phyloP scores from a whole-genome alignment of 345 rosid genomes.

The Brassica incana region DNA sequence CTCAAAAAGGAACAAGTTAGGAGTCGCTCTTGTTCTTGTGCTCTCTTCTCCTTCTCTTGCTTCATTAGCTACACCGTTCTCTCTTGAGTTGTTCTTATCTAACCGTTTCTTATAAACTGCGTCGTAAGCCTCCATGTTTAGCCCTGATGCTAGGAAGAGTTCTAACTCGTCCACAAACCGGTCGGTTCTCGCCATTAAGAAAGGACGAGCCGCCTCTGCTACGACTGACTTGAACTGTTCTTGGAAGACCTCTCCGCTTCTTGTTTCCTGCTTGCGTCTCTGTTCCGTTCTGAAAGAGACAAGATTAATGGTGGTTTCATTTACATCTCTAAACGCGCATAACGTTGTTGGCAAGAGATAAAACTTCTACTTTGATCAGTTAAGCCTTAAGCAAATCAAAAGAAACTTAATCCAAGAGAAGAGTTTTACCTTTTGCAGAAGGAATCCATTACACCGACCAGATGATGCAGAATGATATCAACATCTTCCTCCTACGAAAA shows the following conservation, averaged over 20 bases:
- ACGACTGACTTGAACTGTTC: conserved; percentile 53
- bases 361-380: background rate
- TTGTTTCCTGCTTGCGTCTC: conserved; percentile 22
- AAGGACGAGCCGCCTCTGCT: conserved; percentile 67
- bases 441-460: conserved; percentile 67
- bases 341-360: background rate
- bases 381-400: background rate
- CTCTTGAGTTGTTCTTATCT: conserved; percentile 44
- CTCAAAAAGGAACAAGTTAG: conserved; percentile 56
- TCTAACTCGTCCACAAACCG: conserved; percentile 66
- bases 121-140: conserved; percentile 74
- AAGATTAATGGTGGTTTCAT: background rate
- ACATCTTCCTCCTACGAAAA: conserved; percentile 73
- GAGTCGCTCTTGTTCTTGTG: conserved; percentile 30
- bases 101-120: conserved; percentile 52
- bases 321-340: background rate
- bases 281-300: conserved; percentile 43
- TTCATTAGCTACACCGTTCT: conserved; percentile 19
- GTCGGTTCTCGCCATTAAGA: conserved; percentile 56
- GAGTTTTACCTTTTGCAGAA: conserved; percentile 55
- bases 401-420: background rate
- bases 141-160: conserved; percentile 73
- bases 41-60: conserved; percentile 31
- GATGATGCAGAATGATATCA: conserved; percentile 64
- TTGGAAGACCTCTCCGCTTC: conserved; percentile 45